phyloP scores from a whole-genome alignment of 495 filamentous ascomycete species.

The Neurospora sp. region DNA sequence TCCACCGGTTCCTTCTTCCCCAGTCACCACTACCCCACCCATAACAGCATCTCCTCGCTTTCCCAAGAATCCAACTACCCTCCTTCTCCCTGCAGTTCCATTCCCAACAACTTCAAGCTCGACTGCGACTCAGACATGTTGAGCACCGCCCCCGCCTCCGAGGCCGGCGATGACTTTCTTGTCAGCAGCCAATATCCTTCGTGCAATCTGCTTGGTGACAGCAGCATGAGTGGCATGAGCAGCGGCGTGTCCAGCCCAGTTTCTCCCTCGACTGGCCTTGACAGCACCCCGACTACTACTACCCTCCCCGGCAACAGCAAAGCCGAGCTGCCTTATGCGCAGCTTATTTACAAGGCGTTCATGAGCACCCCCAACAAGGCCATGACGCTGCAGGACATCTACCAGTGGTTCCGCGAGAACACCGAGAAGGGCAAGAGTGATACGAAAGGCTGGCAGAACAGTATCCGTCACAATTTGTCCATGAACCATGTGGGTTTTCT shows the following conservation, averaged over 20 bases:
- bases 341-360: constrained; percentile 70
- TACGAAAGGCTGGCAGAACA: constrained; percentile 88
- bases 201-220: neutral
- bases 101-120: constrained; percentile 3
- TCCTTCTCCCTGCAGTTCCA: constrained; percentile 15
- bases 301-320: constrained; percentile 13
- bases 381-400: constrained; percentile 79
- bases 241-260: constrained; percentile 4
- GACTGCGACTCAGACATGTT: constrained; percentile 6
- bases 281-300: neutral
- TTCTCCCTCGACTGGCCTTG: neutral
- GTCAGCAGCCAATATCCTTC: constrained; percentile 1
- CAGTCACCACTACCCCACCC: constrained; percentile 1
- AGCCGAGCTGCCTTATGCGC: constrained; percentile 63
- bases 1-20: neutral
- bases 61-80: constrained; percentile 7
- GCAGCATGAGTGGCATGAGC: neutral
- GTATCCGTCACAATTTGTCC: constrained; percentile 90
- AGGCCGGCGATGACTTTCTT: neutral
- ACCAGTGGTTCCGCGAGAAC: constrained; percentile 78
- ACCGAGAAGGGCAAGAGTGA: constrained; percentile 61
- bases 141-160: constrained; percentile 1
- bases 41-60: neutral
- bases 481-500: constrained; percentile 76
- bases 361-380: constrained; percentile 49